Evolutionary conservation across 2,329 filamentous ascomycete genomes (phyloP), one percentile per base, ranked within the genome.

Genomic region (Penicillium sp.): DNA sequence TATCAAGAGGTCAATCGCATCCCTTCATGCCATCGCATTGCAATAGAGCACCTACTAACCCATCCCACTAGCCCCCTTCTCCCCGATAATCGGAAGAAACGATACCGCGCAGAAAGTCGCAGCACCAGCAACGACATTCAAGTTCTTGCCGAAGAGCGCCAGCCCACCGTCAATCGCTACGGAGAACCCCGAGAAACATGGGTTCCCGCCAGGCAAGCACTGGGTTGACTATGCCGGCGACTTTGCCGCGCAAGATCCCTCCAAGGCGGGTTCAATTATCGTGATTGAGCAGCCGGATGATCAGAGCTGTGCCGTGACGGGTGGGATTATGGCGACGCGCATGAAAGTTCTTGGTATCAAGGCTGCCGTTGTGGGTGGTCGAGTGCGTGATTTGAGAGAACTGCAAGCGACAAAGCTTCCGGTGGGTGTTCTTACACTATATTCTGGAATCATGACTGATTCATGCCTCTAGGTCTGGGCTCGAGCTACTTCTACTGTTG

Each of bases 321-420:
- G 87, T n/a, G 87, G 87, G 15, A 88, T 90, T 56, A 87, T 89
- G 79, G 87, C 84, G 4, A 73, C 80, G 27, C 76, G 87, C 18
- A 86, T 89, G 78, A 81, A 82, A 60, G 66, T 78, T 12, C 74
- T 84, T 9, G 79, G 80, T 12, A 80, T 80, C 15, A 74, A 75
- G 56, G 85, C 78, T 2, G 77, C 86, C 9, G 71, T 89, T n/a
- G 82, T 88, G 6, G 78, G 82, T 57, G 87, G 87, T 1, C 73
- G 86, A 33, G 80, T 86, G 5, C 76, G 87, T 53, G 87, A 90
- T 70, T 60, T 89, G 15, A 72, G 70, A 13, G 82, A 87, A 61
- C 66, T 88, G 50, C 74, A 71, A 47, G 75, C 66, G 13, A 78
- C 79, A 9, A 75, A 72, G 29, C 61, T 88, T 31, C 80, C 82